These are phyloP conservation scores for Pseudogymnoascus destructans DNA, from an alignment of 2,329 filamentous ascomycete species.

Conservation along the genomic window DNA sequence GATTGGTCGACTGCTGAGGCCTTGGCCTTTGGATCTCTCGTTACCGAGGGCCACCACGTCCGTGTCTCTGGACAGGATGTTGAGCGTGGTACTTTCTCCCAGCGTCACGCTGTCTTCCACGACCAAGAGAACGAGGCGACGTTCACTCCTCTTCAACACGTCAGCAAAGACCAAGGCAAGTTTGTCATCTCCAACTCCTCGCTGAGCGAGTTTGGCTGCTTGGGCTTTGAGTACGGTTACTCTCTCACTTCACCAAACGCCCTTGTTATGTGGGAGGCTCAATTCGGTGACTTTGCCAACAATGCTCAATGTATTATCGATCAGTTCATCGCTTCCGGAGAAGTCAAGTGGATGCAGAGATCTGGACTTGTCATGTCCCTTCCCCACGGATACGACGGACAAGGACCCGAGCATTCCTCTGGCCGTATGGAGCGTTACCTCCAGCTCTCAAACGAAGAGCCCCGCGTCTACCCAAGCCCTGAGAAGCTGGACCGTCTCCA, in stretches of 20 bases:
- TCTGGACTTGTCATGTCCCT: slow-evolving; percentile 93
- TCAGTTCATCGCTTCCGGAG: slow-evolving; percentile 94
- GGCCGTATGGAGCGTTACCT: slow-evolving; percentile 94
- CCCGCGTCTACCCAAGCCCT: slow-evolving; percentile 73
- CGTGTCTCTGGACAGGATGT: slow-evolving; percentile 98
- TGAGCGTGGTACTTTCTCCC: slow-evolving; percentile 97
- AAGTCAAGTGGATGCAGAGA: slow-evolving; percentile 97
- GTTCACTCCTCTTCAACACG: slow-evolving; percentile 81
- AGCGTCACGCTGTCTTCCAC: slow-evolving; percentile 92
- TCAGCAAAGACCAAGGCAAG: slow-evolving; percentile 82
- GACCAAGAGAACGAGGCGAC: slow-evolving; percentile 91
- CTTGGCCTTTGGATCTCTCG: slow-evolving; percentile 82
- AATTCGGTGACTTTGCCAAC: slow-evolving; percentile 99
- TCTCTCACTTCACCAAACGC: slow-evolving; percentile 93
- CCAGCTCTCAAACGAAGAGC: slow-evolving; percentile 94
- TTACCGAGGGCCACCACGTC: slow-evolving; percentile 89
- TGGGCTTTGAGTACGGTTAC: slow-evolving; percentile 98
- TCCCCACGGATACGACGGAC: slow-evolving; percentile 94
- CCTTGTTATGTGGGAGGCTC: slow-evolving; percentile 98
- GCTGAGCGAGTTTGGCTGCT: slow-evolving; percentile 53
- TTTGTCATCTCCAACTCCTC: slow-evolving; percentile 98
- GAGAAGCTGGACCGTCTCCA: slow-evolving; percentile 94
- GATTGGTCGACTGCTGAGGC: slow-evolving; percentile 97
- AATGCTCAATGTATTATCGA: slow-evolving; percentile 98
- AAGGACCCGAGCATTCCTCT: slow-evolving; percentile 96